Evolutionary conservation across 2,329 filamentous ascomycete species (phyloP).

Genomic region (Scytalidium sp.): DNA sequence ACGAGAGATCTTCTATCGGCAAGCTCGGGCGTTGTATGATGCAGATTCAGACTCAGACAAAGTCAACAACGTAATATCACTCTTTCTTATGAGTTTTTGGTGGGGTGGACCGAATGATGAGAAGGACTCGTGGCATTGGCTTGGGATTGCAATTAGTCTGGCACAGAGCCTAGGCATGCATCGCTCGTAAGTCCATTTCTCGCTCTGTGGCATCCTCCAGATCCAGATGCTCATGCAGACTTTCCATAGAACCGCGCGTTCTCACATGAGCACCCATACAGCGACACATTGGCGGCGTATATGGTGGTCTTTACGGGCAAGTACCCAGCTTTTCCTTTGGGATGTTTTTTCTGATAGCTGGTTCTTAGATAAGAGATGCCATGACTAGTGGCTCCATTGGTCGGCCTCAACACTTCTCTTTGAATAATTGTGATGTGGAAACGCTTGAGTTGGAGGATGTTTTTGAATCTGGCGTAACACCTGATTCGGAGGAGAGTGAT

Average conservation of each 20-base stretch:
- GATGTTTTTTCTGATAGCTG: background rate
- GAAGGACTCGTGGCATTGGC: constrained; percentile 47
- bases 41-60: constrained; percentile 50
- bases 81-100: constrained; percentile 56
- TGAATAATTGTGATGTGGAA: background rate
- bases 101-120: constrained; percentile 45
- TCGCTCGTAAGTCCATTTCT: constrained; percentile 27
- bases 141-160: constrained; percentile 47
- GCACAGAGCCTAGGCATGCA: constrained; percentile 48
- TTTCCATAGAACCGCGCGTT: constrained; percentile 13
- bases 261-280: background rate
- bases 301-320: constrained; percentile 52
- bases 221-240: too few species aligned
- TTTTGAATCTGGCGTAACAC: background rate
- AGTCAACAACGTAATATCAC: constrained; percentile 44
- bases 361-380: background rate
- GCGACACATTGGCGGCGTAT: constrained; percentile 39
- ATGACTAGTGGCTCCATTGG: background rate
- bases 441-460: background rate
- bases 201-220: too few species aligned
- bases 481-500: background rate
- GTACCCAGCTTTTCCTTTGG: background rate
- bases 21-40: constrained; percentile 34
- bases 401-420: background rate
- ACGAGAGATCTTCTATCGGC: background rate